Evolutionary conservation across 208 protist genomes (phyloP).

Genomic region (Wallacemonas sp.): DNA sequence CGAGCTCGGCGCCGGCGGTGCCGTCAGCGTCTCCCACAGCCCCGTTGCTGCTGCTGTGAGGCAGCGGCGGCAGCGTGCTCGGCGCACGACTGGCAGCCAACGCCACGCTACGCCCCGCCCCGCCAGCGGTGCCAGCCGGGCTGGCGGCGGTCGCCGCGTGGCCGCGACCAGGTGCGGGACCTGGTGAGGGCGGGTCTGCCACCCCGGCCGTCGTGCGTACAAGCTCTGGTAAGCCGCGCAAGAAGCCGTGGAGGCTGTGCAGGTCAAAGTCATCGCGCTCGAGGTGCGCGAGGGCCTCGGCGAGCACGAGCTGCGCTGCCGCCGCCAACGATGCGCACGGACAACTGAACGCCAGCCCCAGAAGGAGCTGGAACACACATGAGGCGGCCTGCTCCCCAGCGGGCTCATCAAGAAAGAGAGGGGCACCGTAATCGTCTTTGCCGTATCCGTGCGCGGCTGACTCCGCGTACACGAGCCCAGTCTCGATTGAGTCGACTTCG

Average conservation of each 20-base stretch:
- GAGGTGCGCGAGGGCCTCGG: constrained; percentile 13
- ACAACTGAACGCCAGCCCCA: constrained; percentile 66
- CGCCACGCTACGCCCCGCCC: too few relatives aligned
- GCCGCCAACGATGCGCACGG: constrained; percentile 53
- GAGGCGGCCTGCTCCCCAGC: constrained; percentile 30
- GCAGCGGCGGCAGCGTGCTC: neutral
- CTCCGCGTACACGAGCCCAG: neutral
- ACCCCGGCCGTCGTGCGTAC: neutral
- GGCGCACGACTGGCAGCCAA: constrained; percentile 6
- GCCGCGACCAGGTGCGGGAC: too few relatives aligned
- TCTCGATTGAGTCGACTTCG: too few relatives aligned
- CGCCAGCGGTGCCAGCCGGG: too few relatives aligned
- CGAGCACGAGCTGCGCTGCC: constrained; percentile 64
- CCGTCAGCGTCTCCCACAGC: neutral
- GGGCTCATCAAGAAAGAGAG: neutral
- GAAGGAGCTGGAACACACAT: constrained; percentile 43
- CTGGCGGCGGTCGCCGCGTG: neutral
- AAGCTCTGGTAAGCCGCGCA: neutral
- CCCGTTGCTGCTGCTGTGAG: neutral
- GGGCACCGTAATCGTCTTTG: neutral
- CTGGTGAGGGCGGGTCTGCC: too few relatives aligned
- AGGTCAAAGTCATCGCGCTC: constrained; percentile 1
- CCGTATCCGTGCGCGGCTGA: constrained; percentile 5
- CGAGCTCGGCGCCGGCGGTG: neutral
- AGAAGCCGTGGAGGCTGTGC: constrained; percentile 9